Conservation (phyloP, 2,329 filamentous ascomycete species). For the Fusarium palustre region DNA sequence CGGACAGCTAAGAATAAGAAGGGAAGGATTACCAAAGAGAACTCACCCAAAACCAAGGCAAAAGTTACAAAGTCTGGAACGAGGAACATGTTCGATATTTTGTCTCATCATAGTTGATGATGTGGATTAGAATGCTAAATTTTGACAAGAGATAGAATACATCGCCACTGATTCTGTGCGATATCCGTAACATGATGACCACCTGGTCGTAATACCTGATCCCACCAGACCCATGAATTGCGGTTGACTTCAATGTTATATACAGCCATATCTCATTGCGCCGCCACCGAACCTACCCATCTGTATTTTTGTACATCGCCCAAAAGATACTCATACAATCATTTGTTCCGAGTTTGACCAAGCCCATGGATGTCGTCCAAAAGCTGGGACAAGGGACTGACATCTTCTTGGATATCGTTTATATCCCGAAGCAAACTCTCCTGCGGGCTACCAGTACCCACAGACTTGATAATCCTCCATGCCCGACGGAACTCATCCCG, state of each 20-base stretch:
- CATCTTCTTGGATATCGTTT: constrained; percentile 48
- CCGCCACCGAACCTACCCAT: constrained; percentile 10
- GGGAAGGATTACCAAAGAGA: constrained; percentile 18
- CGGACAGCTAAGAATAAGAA: constrained; percentile 17
- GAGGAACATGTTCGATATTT: constrained; percentile 45
- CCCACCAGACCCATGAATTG: background rate
- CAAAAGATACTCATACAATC: constrained; percentile 26
- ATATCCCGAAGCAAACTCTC: constrained; percentile 68
- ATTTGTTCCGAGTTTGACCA: constrained; percentile 10
- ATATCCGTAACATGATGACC: background rate
- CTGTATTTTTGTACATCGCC: constrained; percentile 22
- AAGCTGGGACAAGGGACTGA: constrained; percentile 44
- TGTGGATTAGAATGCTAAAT: background rate
- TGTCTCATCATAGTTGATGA: constrained; percentile 32
- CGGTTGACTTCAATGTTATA: background rate
- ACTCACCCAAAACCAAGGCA: constrained; percentile 1
- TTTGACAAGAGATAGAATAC: background rate
- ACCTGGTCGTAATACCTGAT: background rate
- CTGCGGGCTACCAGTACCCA: constrained; percentile 56
- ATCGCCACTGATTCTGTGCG: background rate
- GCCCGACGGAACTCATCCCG: constrained; percentile 86
- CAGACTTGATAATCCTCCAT: constrained; percentile 74
- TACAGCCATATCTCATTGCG: constrained; percentile 13
- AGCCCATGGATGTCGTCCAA: constrained; percentile 53
- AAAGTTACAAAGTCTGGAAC: constrained; percentile 12